Base-by-base conservation (phyloP, 352 stramenopile species). In the Thalassiosira oceanica region DNA sequence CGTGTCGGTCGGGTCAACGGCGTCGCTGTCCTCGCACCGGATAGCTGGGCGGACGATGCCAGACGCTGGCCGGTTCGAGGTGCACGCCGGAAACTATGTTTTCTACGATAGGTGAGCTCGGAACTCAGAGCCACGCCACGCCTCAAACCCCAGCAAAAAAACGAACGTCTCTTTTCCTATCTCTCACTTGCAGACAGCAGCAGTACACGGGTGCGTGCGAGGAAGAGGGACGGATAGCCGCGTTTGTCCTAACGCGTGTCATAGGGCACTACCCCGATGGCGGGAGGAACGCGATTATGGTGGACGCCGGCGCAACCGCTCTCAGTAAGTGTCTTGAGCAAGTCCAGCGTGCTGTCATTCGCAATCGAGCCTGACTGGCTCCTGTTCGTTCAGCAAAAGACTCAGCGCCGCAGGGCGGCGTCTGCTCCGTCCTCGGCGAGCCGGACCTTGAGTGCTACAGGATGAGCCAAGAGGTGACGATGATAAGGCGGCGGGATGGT, bases 71-170 rank as follows among this genome's bases (percentile, higher is more conserved):
- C 46, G 28, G 18, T 18, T 72, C 11, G 66, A 77, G 23, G 23
- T 77, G 24, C 66, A 77, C 36, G 58, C 66, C 18, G 66, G 66
- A n/a, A 77, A 77, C 29, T 77, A 77, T 37, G 61, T 66, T 2
- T 61, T 77, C 28, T 77, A 61, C 21, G 66, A 77, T 26, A 51
- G n/a, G n/a, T n/a, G n/a, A n/a, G n/a, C n/a, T n/a, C n/a, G n/a
- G n/a, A n/a, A n/a, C n/a, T n/a, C n/a, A n/a, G n/a, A n/a, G n/a
- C n/a, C n/a, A n/a, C n/a, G n/a, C n/a, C n/a, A n/a, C n/a, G n/a
- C n/a, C n/a, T n/a, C n/a, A n/a, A n/a, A n/a, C n/a, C n/a, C n/a
- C n/a, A n/a, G n/a, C n/a, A n/a, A n/a, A n/a, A n/a, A n/a, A n/a
- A n/a, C n/a, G n/a, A n/a, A n/a, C n/a, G n/a, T n/a, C n/a, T n/a